Conservation (phyloP, 1,284 basidiomycete genomes). For the Pseudozyma thailandica region DNA sequence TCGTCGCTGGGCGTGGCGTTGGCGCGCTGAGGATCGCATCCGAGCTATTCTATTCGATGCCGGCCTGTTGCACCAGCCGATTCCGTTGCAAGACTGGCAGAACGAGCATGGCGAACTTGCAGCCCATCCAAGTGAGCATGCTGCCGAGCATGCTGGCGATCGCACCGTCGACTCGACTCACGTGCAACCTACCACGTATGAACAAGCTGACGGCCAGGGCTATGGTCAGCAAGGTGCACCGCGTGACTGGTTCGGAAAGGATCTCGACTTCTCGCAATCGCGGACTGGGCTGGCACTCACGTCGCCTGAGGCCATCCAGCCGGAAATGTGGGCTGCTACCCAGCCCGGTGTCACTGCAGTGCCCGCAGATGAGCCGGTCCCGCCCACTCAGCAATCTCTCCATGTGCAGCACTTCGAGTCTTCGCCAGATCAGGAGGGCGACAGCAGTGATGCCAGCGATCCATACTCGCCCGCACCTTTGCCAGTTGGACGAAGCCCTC, state of each 20-base stretch:
- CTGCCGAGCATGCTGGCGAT: conserved; percentile 1
- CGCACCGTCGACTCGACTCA: conserved; percentile 1
- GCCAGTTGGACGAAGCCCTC: conserved; percentile 34
- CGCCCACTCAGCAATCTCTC: conserved; percentile 3
- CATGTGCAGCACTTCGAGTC: conserved; percentile 24
- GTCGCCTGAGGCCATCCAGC: conserved; percentile 28
- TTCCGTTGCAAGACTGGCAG: conserved; percentile 12
- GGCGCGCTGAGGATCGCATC: conserved; percentile 45
- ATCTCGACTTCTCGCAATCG: conserved; percentile 10
- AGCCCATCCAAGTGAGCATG: neutral
- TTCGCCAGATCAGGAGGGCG: conserved; percentile 16
- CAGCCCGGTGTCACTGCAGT: neutral
- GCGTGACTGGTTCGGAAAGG: conserved; percentile 15
- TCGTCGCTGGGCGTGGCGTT: conserved; percentile 38
- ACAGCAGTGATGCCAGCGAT: conserved; percentile 22
- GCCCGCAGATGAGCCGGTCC: neutral
- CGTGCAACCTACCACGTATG: neutral
- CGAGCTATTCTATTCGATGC: conserved; percentile 36
- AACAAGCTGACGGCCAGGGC: neutral
- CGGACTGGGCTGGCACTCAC: conserved; percentile 35
- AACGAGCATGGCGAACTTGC: neutral
- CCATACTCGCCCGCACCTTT: conserved; percentile 37
- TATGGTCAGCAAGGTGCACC: conserved; percentile 6
- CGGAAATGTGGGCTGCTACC: conserved; percentile 14
- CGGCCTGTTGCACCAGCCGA: conserved; percentile 21